Percentiles rank a stretch among this genome's conserved stretches.
These are phyloP conservation scores for Candida frijolesensis DNA, from an alignment of 1,139 yeast species.

Conservation along the genomic window DNA sequence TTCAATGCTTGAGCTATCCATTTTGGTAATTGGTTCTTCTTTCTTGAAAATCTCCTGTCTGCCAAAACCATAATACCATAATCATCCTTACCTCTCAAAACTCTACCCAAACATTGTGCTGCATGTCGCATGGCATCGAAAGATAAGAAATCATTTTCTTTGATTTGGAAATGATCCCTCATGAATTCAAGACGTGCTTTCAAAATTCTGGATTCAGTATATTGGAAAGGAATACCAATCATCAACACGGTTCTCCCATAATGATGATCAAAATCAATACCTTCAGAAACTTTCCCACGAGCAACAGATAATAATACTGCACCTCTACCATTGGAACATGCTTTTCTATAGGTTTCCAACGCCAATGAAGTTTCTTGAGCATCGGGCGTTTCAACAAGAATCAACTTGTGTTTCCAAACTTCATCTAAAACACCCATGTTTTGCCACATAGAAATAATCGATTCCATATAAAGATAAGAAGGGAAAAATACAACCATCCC, in stretches of 20 bases:
- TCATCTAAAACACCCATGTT: conserved; percentile 96
- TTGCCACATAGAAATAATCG: conserved; percentile 98
- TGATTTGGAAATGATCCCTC: conserved; percentile 88
- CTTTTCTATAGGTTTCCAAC: conserved; percentile 90
- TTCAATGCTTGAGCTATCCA: conserved; percentile 95
- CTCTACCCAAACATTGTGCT: conserved; percentile 97
- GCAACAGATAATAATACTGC: conserved; percentile 96
- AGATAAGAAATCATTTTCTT: conserved; percentile 91
- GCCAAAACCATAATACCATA: conserved; percentile 98
- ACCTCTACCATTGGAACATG: conserved; percentile 97
- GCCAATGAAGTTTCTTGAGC: conserved; percentile 98
- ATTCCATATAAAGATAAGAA: conserved; percentile 94
- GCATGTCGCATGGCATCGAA: conserved; percentile 99
- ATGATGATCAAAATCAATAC: conserved; percentile 98
- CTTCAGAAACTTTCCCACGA: conserved; percentile 98
- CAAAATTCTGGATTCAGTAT: conserved; percentile 92
- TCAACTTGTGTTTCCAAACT: conserved; percentile 95
- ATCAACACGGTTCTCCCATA: conserved; percentile 95
- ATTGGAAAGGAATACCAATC: conserved; percentile 99
- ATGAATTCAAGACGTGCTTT: conserved; percentile 93
- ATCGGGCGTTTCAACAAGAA: conserved; percentile 98
- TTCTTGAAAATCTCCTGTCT: conserved; percentile 86
- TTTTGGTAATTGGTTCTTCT: conserved; percentile 85
- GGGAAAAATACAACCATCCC: conserved; percentile 98
- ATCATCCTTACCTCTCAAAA: conserved; percentile 95